Conservation (phyloP, 305 asterid genomes). For the Fraxinus dipetala region DNA sequence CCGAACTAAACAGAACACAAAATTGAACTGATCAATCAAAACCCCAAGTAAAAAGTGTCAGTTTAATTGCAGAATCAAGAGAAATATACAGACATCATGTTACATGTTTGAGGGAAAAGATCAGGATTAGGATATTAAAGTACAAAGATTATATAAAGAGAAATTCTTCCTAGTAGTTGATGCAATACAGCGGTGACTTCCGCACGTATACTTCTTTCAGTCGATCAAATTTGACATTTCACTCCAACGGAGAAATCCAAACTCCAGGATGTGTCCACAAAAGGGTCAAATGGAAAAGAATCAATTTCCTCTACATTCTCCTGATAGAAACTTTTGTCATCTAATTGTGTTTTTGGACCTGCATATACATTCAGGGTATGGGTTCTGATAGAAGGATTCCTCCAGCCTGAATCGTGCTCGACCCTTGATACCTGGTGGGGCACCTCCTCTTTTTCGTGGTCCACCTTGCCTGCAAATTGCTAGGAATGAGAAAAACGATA, state of each 20-base stretch:
- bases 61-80: too few species aligned
- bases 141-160: background rate
- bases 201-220: background rate
- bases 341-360: conserved; percentile 30
- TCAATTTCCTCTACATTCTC: background rate
- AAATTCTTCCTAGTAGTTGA: background rate
- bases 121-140: background rate
- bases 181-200: background rate
- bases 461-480: conserved; percentile 63
- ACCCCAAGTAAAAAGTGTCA: background rate
- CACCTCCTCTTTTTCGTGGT: conserved; percentile 69
- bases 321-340: conserved; percentile 18
- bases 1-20: background rate
- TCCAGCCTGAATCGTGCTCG: conserved; percentile 64
- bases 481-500: background rate
- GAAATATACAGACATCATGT: background rate
- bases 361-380: conserved; percentile 80
- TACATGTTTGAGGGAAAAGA: background rate
- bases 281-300: background rate
- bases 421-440: conserved; percentile 77
- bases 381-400: conserved; percentile 54
- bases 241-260: background rate
- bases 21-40: background rate
- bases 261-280: background rate
- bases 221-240: background rate